phyloP scores from a whole-genome alignment of 257 asterid genomes.

The Cynanchum wilfordii region DNA sequence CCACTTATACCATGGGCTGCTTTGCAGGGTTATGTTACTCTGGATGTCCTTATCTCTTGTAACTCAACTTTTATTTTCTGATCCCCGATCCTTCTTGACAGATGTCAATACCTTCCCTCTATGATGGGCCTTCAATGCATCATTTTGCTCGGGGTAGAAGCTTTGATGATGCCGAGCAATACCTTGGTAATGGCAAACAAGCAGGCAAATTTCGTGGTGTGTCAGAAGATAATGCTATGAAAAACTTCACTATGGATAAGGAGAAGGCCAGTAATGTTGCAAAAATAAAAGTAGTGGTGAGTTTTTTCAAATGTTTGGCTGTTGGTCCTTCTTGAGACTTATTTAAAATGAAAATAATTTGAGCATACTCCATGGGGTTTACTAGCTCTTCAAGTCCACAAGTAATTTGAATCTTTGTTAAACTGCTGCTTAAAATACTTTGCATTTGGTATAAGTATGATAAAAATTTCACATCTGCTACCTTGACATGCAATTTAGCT shows the following conservation, averaged over 20 bases:
- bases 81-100: conserved; percentile 22
- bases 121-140: conserved; percentile 57
- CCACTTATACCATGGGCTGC: neutral
- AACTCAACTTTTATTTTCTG: neutral
- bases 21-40: neutral
- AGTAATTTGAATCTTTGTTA: neutral
- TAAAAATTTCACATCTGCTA: neutral
- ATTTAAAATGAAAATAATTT: neutral
- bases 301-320: conserved; percentile 13
- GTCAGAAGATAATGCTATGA: conserved; percentile 60
- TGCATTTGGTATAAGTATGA: neutral
- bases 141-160: conserved; percentile 64
- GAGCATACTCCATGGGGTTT: neutral
- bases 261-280: conserved; percentile 88
- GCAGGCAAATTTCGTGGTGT: conserved; percentile 52
- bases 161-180: conserved; percentile 65
- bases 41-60: conserved; percentile 3
- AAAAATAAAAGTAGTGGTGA: conserved; percentile 94
- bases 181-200: conserved; percentile 61
- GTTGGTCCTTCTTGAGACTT: neutral
- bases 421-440: neutral
- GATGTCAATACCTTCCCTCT: conserved; percentile 64
- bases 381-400: neutral
- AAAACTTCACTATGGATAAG: conserved; percentile 68
- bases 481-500: neutral